Evolutionary conservation across 345 rosid genomes (phyloP).

Genomic region (Carallia brachiata): DNA sequence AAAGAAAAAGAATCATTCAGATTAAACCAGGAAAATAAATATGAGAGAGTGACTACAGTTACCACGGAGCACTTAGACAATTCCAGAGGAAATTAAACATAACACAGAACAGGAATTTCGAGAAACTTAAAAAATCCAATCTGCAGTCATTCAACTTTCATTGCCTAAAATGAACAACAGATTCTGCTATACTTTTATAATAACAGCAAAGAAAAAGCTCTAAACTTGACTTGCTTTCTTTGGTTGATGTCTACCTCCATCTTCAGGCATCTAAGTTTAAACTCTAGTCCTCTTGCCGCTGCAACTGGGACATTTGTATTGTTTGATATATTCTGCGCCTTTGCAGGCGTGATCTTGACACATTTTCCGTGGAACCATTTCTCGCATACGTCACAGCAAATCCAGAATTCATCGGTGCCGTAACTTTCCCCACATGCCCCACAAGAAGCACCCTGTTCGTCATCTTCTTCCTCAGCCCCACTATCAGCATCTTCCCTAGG

Average conservation of each 20-base stretch:
- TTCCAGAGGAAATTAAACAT: slow-evolving; percentile 26
- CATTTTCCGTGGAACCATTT: slow-evolving; percentile 99
- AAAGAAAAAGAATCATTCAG: not conserved
- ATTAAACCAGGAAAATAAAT: slow-evolving; percentile 2
- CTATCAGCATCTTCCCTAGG: slow-evolving; percentile 87
- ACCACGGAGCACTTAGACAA: slow-evolving; percentile 24
- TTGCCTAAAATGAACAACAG: slow-evolving; percentile 23
- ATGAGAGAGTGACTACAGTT: slow-evolving; percentile 16
- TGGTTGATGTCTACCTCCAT: slow-evolving; percentile 20
- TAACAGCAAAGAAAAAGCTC: slow-evolving; percentile 32
- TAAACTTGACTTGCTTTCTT: slow-evolving; percentile 36
- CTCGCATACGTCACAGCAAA: slow-evolving; percentile 95
- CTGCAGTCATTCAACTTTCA: slow-evolving; percentile 24
- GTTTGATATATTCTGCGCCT: slow-evolving; percentile 99
- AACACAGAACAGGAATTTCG: slow-evolving; percentile 22
- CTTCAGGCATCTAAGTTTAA: slow-evolving; percentile 39
- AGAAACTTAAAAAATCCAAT: slow-evolving; percentile 24
- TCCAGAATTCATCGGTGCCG: slow-evolving; percentile 96
- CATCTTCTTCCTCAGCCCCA: slow-evolving; percentile 88
- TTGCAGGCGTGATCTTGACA: slow-evolving; percentile 99
- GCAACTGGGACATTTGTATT: slow-evolving; percentile 97
- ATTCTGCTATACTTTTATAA: slow-evolving; percentile 38
- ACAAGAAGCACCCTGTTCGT: slow-evolving; percentile 88
- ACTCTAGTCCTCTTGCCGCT: slow-evolving; percentile 90
- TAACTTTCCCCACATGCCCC: slow-evolving; percentile 98